phyloP scores from a whole-genome alignment of 2,329 filamentous ascomycete genomes.

The Diaporthe capsici region DNA sequence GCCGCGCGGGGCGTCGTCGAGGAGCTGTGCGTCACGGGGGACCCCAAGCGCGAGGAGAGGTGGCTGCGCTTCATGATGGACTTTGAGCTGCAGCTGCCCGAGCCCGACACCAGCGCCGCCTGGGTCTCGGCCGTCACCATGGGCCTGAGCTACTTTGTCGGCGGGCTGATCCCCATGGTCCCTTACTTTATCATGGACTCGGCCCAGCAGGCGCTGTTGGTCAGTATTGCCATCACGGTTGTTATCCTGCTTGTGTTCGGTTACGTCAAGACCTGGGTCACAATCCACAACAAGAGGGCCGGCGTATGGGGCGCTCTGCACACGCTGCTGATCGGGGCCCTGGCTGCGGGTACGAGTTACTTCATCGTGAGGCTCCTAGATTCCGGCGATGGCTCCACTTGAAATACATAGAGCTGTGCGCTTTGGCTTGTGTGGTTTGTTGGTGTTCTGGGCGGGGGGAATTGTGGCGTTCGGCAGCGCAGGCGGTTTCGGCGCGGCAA shows the following conservation, averaged over 20 bases:
- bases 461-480: neutral
- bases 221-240: constrained; percentile 73
- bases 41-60: constrained; percentile 52
- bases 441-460: constrained; percentile 8
- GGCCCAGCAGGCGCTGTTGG: constrained; percentile 66
- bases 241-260: constrained; percentile 74
- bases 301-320: constrained; percentile 73
- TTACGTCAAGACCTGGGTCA: constrained; percentile 73
- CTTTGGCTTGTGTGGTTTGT: neutral
- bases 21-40: constrained; percentile 60
- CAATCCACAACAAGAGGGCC: constrained; percentile 64
- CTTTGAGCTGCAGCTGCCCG: constrained; percentile 66
- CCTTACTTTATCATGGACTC: constrained; percentile 74
- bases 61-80: constrained; percentile 73
- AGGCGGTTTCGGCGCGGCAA: neutral
- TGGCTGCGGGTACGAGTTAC: constrained; percentile 77
- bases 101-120: constrained; percentile 59
- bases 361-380: constrained; percentile 72
- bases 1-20: constrained; percentile 63
- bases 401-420: neutral
- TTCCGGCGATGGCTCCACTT: constrained; percentile 42
- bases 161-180: constrained; percentile 78
- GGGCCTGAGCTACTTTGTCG: constrained; percentile 77
- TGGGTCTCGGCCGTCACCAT: constrained; percentile 75
- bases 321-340: constrained; percentile 74